A percentile compares a stretch with the other conserved stretches of the same genome.
Evolutionary conservation across 306 rosid genomes (phyloP).

Genomic region (Sophora flavescens): DNA sequence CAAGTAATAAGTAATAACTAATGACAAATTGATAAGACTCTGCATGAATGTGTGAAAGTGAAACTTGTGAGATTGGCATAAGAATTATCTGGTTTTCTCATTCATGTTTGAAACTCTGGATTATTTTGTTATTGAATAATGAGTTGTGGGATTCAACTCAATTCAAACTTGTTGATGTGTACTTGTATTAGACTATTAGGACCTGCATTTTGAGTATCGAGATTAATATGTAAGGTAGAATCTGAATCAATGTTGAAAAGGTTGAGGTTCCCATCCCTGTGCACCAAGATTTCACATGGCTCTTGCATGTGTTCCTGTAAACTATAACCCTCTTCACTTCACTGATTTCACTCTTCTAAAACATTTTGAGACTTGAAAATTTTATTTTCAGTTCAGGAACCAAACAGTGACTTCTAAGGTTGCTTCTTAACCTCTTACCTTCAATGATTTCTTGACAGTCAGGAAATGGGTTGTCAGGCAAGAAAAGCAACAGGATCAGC

Average conservation of each 20-base stretch:
- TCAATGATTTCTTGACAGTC: conserved; percentile 57
- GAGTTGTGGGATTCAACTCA: background rate
- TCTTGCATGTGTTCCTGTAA: conserved; percentile 37
- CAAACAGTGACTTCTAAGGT: conserved; percentile 38
- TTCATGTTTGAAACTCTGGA: no score
- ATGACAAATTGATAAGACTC: no score
- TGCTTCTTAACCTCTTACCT: conserved; percentile 41
- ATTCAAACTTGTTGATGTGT: background rate
- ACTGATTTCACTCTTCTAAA: background rate
- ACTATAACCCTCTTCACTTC: background rate
- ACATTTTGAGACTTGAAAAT: conserved; percentile 29
- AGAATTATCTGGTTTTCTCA: background rate
- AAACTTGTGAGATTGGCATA: no score
- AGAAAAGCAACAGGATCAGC: conserved; percentile 41
- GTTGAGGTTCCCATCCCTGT: conserved; percentile 73
- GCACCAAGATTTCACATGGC: conserved; percentile 56
- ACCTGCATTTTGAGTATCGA: background rate
- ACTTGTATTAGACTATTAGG: background rate
- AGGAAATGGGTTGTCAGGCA: conserved; percentile 66
- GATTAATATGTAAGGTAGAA: conserved; percentile 35
- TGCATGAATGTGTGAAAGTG: no score
- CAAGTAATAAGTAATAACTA: no score
- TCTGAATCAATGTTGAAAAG: conserved; percentile 39
- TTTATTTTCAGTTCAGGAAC: conserved; percentile 21
- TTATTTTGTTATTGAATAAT: background rate